Evolutionary conservation across 1,284 basidiomycete genomes (phyloP).

Genomic region (Porodaedalea pini): DNA sequence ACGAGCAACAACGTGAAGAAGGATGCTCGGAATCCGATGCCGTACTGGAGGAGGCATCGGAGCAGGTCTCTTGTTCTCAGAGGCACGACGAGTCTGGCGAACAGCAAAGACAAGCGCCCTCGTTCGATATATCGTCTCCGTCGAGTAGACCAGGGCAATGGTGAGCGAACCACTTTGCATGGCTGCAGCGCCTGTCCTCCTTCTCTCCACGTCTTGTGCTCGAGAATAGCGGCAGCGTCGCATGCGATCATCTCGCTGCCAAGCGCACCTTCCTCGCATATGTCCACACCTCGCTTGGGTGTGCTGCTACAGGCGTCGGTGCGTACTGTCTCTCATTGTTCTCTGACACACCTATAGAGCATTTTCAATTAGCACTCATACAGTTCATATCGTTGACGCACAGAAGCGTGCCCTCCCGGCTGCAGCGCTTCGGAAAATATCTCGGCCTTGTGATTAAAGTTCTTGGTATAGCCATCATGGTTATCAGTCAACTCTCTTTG

Average conservation of each 20-base stretch:
- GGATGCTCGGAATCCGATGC: not conserved
- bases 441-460: constrained; percentile 7
- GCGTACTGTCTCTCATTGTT: not conserved
- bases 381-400: constrained; percentile 7
- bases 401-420: not conserved
- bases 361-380: constrained; percentile 9
- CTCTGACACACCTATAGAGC: not conserved
- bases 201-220: constrained; percentile 32
- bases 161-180: not conserved
- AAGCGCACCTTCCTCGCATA: constrained; percentile 50
- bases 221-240: constrained; percentile 43
- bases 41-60: not conserved
- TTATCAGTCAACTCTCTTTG: constrained; percentile 2
- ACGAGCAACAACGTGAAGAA: not conserved
- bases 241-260: constrained; percentile 47
- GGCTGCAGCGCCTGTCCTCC: not conserved
- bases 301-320: constrained; percentile 40
- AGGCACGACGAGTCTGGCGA: not conserved
- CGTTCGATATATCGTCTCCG: not conserved
- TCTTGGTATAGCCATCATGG: constrained; percentile 8
- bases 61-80: not conserved
- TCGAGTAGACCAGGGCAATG: not conserved
- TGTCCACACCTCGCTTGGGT: constrained; percentile 42
- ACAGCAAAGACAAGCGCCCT: not conserved
- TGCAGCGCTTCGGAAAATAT: not conserved